phyloP scores from a whole-genome alignment of 768 basidiomycete genomes.

The Tulasnella sp. region DNA sequence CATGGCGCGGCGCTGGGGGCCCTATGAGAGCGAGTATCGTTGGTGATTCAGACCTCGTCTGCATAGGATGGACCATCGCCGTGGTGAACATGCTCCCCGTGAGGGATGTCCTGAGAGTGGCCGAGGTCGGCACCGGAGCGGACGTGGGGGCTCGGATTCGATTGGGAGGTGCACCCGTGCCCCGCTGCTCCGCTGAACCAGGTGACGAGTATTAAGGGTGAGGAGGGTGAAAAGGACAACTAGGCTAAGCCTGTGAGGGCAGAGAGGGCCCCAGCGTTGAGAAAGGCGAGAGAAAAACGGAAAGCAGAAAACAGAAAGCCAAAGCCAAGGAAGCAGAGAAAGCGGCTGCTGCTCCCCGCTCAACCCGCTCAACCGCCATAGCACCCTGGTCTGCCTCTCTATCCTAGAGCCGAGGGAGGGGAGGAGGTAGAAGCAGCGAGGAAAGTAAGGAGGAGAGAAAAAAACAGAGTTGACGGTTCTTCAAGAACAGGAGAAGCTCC shows the following conservation, averaged over 20 bases:
- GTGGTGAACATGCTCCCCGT: constrained; percentile 79
- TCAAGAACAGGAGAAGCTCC: too few species aligned
- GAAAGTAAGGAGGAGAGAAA: too few species aligned
- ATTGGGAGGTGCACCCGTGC: neutral
- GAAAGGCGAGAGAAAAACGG: too few species aligned
- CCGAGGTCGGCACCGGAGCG: constrained; percentile 61
- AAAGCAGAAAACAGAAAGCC: too few species aligned
- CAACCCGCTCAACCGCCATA: too few species aligned
- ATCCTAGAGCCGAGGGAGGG: too few species aligned
- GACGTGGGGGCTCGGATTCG: neutral
- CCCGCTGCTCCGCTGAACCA: too few species aligned
- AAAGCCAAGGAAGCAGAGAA: too few species aligned
- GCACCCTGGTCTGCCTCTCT: too few species aligned
- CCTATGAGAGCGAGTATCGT: constrained; percentile 21
- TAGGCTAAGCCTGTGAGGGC: constrained; percentile 30
- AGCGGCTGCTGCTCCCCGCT: too few species aligned
- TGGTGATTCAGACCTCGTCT: constrained; percentile 25
- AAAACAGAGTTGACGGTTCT: too few species aligned
- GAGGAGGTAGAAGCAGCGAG: too few species aligned
- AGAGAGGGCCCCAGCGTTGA: neutral
- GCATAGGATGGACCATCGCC: constrained; percentile 66
- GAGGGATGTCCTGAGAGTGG: constrained; percentile 73
- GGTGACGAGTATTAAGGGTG: constrained; percentile 13
- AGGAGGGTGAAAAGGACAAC: neutral
- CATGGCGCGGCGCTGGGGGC: constrained; percentile 33